Conservation (phyloP, 345 rosid genomes). For the Lagerstroemia speciosa region DNA sequence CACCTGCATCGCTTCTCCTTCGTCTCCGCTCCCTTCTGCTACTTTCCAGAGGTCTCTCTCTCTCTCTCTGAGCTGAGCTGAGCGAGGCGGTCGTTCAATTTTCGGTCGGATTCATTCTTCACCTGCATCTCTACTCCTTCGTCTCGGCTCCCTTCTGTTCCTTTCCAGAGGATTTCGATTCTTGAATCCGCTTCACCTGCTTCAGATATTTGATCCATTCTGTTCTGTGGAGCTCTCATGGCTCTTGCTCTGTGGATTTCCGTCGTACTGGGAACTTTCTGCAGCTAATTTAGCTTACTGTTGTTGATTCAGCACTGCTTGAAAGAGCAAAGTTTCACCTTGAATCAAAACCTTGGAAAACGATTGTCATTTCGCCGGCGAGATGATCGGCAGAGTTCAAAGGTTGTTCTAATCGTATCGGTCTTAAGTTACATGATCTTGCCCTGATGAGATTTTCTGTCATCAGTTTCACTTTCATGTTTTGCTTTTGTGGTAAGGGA, state of each 20-base stretch:
- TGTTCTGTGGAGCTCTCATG: not conserved
- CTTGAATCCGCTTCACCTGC: not conserved
- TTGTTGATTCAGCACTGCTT: not conserved
- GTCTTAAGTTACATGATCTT: not conserved
- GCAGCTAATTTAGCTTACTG: not conserved
- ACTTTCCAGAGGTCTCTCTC: too few species aligned
- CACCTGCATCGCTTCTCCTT: too few species aligned
- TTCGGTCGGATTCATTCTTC: not conserved
- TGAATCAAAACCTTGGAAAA: too few species aligned
- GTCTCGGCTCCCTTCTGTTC: too few species aligned
- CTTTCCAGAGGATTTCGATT: too few species aligned
- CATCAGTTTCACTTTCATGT: not conserved
- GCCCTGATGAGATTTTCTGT: not conserved
- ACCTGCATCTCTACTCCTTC: too few species aligned
- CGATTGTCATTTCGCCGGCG: too few species aligned
- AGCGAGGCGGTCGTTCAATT: not conserved
- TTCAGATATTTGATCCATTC: not conserved
- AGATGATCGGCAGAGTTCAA: too few species aligned
- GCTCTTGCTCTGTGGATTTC: not conserved
- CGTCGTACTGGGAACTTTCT: not conserved
- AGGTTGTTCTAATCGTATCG: too few species aligned
- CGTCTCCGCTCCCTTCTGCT: too few species aligned
- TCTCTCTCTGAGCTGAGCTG: too few species aligned
- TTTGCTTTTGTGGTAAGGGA: not conserved
- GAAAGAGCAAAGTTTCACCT: not conserved